phyloP scores from a whole-genome alignment of 2,329 filamentous ascomycete genomes.

The Penicillium corylophilum region DNA sequence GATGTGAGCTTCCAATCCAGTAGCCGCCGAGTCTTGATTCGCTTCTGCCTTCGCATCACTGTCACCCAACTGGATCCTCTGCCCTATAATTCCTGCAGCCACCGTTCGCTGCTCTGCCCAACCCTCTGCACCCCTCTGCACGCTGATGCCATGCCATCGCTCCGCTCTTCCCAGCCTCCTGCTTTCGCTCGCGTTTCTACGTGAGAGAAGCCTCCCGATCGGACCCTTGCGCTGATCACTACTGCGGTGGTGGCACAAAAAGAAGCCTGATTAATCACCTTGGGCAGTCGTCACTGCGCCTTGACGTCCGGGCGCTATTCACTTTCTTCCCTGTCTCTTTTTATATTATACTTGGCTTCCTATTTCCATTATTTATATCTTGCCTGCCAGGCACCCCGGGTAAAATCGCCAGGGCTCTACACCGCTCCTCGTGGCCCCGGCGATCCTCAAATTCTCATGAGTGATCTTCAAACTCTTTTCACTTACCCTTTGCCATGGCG shows the following conservation, averaged over 20 bases:
- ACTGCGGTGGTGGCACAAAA: conserved; percentile 1
- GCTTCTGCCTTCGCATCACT: conserved; percentile 21
- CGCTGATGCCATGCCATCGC: conserved; percentile 15
- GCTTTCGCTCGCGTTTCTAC: conserved; percentile 2
- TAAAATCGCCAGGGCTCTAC: conserved; percentile 2
- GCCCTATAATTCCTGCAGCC: conserved; percentile 10
- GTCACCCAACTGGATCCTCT: conserved; percentile 16
- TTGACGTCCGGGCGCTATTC: not conserved
- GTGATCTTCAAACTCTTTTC: conserved; percentile 14
- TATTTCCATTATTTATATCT: conserved; percentile 7
- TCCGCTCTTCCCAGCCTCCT: conserved; percentile 16
- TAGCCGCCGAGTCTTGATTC: conserved; percentile 13
- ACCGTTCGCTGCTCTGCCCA: conserved; percentile 25
- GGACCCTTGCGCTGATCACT: conserved; percentile 14
- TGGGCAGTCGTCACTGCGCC: conserved; percentile 5
- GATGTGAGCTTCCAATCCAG: conserved; percentile 15
- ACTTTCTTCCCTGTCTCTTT: not conserved
- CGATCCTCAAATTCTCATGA: conserved; percentile 17
- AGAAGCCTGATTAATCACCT: conserved; percentile 9
- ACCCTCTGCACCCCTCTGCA: conserved; percentile 13
- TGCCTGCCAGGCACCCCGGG: conserved; percentile 2
- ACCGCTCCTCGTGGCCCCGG: conserved; percentile 15
- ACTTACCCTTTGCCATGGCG: conserved; percentile 26
- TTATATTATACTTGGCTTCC: not conserved
- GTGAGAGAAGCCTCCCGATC: conserved; percentile 8